Evolutionary conservation across 352 stramenopile genomes (phyloP).

Genomic region (Phytopythium boreale): DNA sequence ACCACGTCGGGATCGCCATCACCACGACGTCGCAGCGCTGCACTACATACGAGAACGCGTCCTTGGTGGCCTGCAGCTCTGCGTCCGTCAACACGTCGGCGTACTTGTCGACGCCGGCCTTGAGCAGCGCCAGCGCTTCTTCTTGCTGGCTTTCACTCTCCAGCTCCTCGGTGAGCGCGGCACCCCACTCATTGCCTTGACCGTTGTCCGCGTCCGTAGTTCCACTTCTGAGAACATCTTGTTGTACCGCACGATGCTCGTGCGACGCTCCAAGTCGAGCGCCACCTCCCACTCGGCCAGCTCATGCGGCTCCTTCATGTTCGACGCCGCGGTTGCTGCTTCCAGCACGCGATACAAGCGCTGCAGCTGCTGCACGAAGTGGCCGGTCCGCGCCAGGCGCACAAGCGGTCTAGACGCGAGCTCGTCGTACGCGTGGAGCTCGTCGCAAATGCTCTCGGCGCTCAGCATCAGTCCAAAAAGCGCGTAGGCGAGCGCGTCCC

Average conservation of each 20-base stretch:
- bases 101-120: not conserved
- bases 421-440: not conserved
- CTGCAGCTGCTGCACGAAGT: not conserved
- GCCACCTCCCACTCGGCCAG: not conserved
- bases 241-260: not conserved
- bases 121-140: not conserved
- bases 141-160: not conserved
- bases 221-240: too few species aligned
- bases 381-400: not conserved
- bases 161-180: too few species aligned
- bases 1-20: not conserved
- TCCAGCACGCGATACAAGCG: conserved; percentile 1
- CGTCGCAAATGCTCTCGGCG: not conserved
- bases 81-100: not conserved
- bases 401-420: not conserved
- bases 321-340: not conserved
- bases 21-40: not conserved
- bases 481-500: not conserved
- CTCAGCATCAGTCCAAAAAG: not conserved
- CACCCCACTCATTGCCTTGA: too few species aligned
- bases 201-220: too few species aligned
- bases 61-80: too few species aligned
- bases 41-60: too few species aligned
- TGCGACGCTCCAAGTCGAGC: not conserved
- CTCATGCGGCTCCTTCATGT: not conserved